Evolutionary conservation across 2,329 filamentous ascomycete genomes (phyloP), one percentile per base, ranked within the genome.

Genomic region (Ascocoryne sarcoides): DNA sequence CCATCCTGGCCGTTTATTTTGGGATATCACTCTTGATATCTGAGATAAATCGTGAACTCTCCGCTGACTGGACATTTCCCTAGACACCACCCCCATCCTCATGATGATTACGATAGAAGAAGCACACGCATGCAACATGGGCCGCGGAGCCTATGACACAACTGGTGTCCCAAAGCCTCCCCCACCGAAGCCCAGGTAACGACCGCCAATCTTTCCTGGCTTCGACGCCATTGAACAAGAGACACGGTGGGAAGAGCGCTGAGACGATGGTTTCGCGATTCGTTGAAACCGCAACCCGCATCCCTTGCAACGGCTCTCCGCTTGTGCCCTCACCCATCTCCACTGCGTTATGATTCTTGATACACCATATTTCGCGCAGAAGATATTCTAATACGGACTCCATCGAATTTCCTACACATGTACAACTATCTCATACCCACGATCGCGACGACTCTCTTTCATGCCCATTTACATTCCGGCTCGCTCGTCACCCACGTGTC

Each of bases 61-160:
- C 18, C 10, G 30, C 30, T 32, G 30, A 32, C 30, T 14, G 9
- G n/a, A 16, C 5, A 5, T 15, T n/a, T 32, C 18, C n/a, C n/a
- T n/a, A n/a, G n/a, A n/a, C n/a, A n/a, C n/a, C n/a, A n/a, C n/a
- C n/a, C n/a, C n/a, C n/a, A n/a, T n/a, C n/a, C n/a, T n/a, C n/a
- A 46, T 47, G 39, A 53, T 56, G 54, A 53, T 55, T 40, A 53
- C 51, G 37, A 26, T 7, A 12, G 47, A 40, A 51, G 51, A 56
- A 41, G 44, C 49, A 28, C 47, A 45, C 42, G 50, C 54, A 12
- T 56, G 49, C 59, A 68, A 71, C 57, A 70, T 70, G 66, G 69
- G 66, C 46, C 63, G 69, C 43, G 69, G 69, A 43, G 69, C 67
- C 48, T 73, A 73, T 53, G 69, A 73, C 50, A 70, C 67, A 47